Conservation (phyloP, 108 stramenopile species). For the Cylindrotheca fusiformis region DNA sequence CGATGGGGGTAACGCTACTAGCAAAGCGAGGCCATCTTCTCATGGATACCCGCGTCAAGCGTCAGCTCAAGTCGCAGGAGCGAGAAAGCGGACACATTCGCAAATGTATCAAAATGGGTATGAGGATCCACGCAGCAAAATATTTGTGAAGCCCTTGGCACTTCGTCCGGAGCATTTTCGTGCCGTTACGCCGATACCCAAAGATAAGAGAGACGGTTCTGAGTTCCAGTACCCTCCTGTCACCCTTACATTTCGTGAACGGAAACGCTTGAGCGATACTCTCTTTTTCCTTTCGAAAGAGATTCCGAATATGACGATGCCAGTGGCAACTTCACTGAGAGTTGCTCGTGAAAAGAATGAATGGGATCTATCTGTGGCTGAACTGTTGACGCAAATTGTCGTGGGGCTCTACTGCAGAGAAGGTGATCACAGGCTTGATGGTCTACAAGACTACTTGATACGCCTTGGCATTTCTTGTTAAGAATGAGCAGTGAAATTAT, state of each 20-base stretch:
- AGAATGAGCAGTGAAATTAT: not conserved
- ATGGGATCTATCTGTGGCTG: slow-evolving; percentile 81
- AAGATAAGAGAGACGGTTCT: not conserved
- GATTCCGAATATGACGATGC: slow-evolving; percentile 54
- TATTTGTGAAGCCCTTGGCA: slow-evolving; percentile 15
- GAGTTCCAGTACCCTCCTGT: slow-evolving; percentile 64
- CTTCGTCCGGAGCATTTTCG: slow-evolving; percentile 77
- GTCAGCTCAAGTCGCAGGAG: too few relatives aligned
- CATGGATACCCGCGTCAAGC: too few relatives aligned
- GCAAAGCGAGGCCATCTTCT: too few relatives aligned
- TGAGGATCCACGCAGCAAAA: slow-evolving; percentile 19
- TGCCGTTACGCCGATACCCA: slow-evolving; percentile 29
- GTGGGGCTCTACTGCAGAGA: slow-evolving; percentile 63
- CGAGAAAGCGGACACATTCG: not conserved
- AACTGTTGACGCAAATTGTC: slow-evolving; percentile 73
- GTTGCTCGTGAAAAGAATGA: slow-evolving; percentile 58
- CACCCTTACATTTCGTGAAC: slow-evolving; percentile 65
- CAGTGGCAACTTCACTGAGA: slow-evolving; percentile 52
- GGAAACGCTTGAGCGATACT: slow-evolving; percentile 75
- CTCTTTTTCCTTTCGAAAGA: slow-evolving; percentile 57
- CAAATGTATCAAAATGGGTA: not conserved
- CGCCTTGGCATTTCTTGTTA: slow-evolving; percentile 62
- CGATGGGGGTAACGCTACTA: too few relatives aligned
- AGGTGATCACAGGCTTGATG: slow-evolving; percentile 62
- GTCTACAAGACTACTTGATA: slow-evolving; percentile 62